These are phyloP conservation scores for Tricholoma matsutake DNA, from an alignment of 768 basidiomycete species.

Conservation along the genomic window DNA sequence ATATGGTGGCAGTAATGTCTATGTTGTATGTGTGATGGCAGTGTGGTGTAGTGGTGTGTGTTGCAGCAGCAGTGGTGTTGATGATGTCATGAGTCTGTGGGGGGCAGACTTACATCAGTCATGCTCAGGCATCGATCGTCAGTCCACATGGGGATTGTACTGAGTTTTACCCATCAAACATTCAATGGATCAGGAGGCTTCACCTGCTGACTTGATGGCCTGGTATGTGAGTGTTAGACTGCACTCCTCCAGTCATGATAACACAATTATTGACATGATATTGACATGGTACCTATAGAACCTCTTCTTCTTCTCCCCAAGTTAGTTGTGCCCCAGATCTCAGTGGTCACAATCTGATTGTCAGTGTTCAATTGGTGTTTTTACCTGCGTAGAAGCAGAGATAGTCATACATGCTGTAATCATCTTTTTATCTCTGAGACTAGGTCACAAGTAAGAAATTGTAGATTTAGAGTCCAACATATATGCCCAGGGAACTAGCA, in stretches of 20 bases:
- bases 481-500: not conserved
- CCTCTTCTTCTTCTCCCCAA: not conserved
- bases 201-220: not conserved
- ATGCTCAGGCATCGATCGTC: too few species aligned
- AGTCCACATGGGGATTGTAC: too few species aligned
- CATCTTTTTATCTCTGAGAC: not conserved
- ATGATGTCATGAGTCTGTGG: too few species aligned
- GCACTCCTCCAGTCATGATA: not conserved
- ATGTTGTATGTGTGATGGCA: too few species aligned
- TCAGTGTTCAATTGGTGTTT: not conserved
- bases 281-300: not conserved
- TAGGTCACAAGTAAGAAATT: not conserved
- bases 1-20: too few species aligned
- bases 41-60: too few species aligned
- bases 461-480: not conserved
- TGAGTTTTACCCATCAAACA: too few species aligned
- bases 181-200: too few species aligned
- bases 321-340: not conserved
- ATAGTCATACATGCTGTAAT: not conserved
- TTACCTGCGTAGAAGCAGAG: not conserved
- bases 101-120: too few species aligned
- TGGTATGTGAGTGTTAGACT: not conserved
- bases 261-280: not conserved
- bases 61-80: too few species aligned
- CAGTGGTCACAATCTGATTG: not conserved